Conservation (phyloP, 2,329 filamentous ascomycete species). For the Calonectria pauciramosa region DNA sequence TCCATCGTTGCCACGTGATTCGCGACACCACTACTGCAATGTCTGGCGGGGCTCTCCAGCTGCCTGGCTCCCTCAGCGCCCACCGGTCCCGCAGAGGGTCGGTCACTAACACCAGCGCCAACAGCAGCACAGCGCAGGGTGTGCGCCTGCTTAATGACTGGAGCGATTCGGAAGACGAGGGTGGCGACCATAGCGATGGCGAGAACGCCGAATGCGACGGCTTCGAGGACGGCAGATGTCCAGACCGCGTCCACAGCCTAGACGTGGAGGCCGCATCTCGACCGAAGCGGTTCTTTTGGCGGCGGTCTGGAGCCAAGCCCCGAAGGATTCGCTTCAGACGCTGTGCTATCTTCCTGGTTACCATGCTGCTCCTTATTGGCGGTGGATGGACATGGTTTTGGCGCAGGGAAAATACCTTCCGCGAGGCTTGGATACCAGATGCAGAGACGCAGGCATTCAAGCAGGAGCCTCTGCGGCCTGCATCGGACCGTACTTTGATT, state of each 20-base stretch:
- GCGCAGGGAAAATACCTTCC: constrained; percentile 59
- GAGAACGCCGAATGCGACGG: neutral
- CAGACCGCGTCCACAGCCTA: constrained; percentile 1
- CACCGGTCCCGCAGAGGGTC: constrained; percentile 30
- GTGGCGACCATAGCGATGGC: neutral
- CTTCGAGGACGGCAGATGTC: neutral
- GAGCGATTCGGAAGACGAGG: constrained; percentile 31
- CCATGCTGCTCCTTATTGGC: constrained; percentile 43
- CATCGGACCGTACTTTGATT: constrained; percentile 59
- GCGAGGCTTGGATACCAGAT: constrained; percentile 65
- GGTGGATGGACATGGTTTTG: constrained; percentile 58
- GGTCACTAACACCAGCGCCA: constrained; percentile 1
- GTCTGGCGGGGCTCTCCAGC: constrained; percentile 24
- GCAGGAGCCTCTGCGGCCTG: constrained; percentile 61
- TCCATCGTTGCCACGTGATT: constrained; percentile 13
- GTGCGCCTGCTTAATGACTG: constrained; percentile 37
- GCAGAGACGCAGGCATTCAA: constrained; percentile 60
- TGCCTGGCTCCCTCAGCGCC: constrained; percentile 31
- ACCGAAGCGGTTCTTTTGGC: constrained; percentile 3
- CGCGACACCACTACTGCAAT: constrained; percentile 29
- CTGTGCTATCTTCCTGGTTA: constrained; percentile 54
- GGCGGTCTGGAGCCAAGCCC: neutral
- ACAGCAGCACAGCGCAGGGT: constrained; percentile 27
- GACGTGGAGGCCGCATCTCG: constrained; percentile 21
- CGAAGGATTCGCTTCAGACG: constrained; percentile 28